These are phyloP conservation scores for Fusarium torulosum DNA, from an alignment of 2,329 filamentous ascomycete species.

Conservation along the genomic window DNA sequence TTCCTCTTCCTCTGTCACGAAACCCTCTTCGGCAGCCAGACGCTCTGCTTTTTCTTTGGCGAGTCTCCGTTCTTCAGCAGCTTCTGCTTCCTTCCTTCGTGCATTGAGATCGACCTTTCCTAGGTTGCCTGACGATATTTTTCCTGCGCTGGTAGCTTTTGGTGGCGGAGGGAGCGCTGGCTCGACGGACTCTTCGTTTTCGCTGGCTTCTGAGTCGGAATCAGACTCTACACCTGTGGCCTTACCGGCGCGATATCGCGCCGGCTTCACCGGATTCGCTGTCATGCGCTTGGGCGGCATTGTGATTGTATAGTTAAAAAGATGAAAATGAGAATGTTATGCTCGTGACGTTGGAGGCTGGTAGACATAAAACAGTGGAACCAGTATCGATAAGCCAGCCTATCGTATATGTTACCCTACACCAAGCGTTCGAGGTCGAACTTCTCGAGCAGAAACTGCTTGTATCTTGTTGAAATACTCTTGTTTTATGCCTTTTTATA, in stretches of 20 bases:
- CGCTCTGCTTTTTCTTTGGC: conserved; percentile 65
- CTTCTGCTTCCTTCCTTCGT: conserved; percentile 60
- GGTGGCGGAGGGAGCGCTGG: conserved; percentile 65
- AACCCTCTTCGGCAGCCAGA: conserved; percentile 70
- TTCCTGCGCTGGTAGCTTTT: conserved; percentile 68
- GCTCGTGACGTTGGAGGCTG: conserved; percentile 41
- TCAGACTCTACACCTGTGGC: conserved; percentile 68
- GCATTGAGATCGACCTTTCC: conserved; percentile 66
- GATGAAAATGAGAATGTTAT: conserved; percentile 25
- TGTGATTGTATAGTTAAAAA: conserved; percentile 19
- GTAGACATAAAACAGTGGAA: conserved; percentile 36
- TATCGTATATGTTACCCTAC: conserved; percentile 36
- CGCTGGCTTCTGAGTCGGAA: conserved; percentile 65
- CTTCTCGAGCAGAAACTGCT: neutral
- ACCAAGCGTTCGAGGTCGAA: neutral
- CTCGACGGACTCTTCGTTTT: conserved; percentile 54
- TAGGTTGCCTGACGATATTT: conserved; percentile 64
- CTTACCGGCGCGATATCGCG: conserved; percentile 90
- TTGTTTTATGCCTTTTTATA: too few species aligned
- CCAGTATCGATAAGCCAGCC: conserved; percentile 36
- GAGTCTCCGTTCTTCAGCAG: conserved; percentile 60
- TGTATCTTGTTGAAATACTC: neutral
- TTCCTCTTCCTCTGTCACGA: conserved; percentile 69
- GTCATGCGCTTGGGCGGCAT: conserved; percentile 90
- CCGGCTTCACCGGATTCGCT: conserved; percentile 84